Conservation (phyloP, 2,329 filamentous ascomycete genomes). For the Stachybotrys chlorohalonatus region DNA sequence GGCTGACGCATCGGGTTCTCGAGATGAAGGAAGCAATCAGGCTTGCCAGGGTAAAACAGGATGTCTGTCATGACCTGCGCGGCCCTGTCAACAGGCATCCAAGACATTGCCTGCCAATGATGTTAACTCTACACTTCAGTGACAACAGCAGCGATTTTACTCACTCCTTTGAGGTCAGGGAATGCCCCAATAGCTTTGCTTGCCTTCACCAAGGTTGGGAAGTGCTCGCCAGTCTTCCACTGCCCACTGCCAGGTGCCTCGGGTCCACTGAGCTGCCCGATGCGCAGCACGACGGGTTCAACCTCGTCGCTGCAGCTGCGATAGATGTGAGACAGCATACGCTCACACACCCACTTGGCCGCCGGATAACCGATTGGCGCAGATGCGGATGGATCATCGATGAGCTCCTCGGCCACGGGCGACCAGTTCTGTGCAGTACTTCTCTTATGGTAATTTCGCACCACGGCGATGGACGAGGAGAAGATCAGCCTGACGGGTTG, state of each 20-base stretch:
- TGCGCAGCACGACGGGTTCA: conserved; percentile 25
- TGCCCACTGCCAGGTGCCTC: conserved; percentile 21
- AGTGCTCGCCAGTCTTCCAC: conserved; percentile 37
- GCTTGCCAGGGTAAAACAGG: background rate
- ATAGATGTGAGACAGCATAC: conserved; percentile 30
- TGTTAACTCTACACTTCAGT: background rate
- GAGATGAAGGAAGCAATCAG: conserved; percentile 8
- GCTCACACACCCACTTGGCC: conserved; percentile 36
- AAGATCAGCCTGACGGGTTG: conserved; percentile 11
- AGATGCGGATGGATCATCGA: conserved; percentile 21
- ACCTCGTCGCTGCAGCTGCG: conserved; percentile 21
- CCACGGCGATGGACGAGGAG: conserved; percentile 16
- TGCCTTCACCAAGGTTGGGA: conserved; percentile 31
- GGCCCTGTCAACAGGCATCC: conserved; percentile 11
- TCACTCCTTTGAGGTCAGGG: conserved; percentile 8
- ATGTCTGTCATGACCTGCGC: conserved; percentile 6
- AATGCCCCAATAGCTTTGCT: conserved; percentile 21
- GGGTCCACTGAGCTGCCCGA: conserved; percentile 35
- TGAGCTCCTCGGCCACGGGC: conserved; percentile 24
- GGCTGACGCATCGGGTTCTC: conserved; percentile 11
- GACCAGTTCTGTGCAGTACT: background rate
- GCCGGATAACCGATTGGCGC: conserved; percentile 32
- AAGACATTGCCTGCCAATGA: conserved; percentile 6
- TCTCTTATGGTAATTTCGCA: conserved; percentile 7
- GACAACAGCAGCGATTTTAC: background rate